Conservation (phyloP, 148 eudicot species). For the Camellia japonica region DNA sequence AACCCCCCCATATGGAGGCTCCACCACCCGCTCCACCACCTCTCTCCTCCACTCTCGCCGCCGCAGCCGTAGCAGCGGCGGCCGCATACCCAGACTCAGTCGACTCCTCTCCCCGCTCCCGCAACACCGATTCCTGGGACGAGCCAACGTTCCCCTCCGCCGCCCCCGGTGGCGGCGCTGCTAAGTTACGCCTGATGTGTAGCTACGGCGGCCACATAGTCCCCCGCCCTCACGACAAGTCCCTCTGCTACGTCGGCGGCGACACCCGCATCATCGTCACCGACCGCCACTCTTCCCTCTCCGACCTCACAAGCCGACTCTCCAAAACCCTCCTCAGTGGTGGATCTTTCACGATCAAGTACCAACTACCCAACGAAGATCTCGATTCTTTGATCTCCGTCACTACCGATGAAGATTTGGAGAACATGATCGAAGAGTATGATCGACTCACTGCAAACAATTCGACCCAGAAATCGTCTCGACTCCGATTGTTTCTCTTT, state of each 20-base stretch:
- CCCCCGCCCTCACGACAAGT: conserved; percentile 83
- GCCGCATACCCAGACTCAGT: conserved; percentile 35
- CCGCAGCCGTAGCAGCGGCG: conserved; percentile 28
- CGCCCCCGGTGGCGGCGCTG: neutral
- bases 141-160: conserved; percentile 9
- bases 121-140: conserved; percentile 36
- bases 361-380: conserved; percentile 82
- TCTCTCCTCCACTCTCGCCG: conserved; percentile 8
- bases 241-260: conserved; percentile 84
- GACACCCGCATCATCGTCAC: conserved; percentile 76
- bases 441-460: conserved; percentile 42
- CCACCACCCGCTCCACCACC: conserved; percentile 32
- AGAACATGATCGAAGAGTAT: conserved; percentile 84
- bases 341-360: conserved; percentile 46
- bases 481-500: conserved; percentile 69
- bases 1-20: conserved; percentile 45
- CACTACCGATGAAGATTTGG: conserved; percentile 77
- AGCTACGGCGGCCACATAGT: conserved; percentile 87
- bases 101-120: conserved; percentile 70
- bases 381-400: conserved; percentile 80
- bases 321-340: conserved; percentile 47
- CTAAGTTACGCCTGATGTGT: conserved; percentile 75
- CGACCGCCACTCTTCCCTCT: conserved; percentile 47
- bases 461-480: conserved; percentile 17
- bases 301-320: conserved; percentile 47